Conservation (phyloP, 257 asterid species). For the Ocimum tenuiflorum region DNA sequence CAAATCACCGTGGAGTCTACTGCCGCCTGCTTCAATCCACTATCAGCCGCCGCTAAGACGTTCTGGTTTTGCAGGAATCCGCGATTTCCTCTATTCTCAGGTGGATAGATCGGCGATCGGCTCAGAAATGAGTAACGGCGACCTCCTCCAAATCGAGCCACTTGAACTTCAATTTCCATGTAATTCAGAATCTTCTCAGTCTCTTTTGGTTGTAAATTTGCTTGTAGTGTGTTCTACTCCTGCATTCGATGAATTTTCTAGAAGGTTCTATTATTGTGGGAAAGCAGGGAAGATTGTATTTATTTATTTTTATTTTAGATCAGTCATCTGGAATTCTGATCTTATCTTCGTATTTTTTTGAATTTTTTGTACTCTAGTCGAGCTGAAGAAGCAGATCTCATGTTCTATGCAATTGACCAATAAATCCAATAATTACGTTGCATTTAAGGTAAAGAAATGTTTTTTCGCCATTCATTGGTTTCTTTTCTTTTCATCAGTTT, state of each 20-base stretch:
- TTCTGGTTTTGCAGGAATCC: conserved; percentile 6
- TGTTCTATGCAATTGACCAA: conserved; percentile 42
- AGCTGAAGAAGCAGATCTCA: conserved; percentile 80
- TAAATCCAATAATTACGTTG: conserved; percentile 55
- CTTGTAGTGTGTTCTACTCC: not conserved
- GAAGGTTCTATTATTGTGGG: conserved; percentile 11
- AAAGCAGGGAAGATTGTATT: conserved; percentile 12
- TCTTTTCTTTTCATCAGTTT: not conserved
- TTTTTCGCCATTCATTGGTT: not conserved
- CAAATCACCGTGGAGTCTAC: conserved; percentile 3
- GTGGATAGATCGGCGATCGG: conserved; percentile 32
- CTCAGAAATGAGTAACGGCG: conserved; percentile 43
- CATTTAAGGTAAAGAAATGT: conserved; percentile 54
- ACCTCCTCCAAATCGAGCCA: conserved; percentile 49
- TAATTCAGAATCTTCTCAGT: conserved; percentile 14
- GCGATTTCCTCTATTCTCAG: conserved; percentile 12
- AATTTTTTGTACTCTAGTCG: conserved; percentile 31
- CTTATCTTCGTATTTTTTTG: conserved; percentile 5
- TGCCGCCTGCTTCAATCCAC: not conserved
- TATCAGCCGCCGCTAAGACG: conserved; percentile 14
- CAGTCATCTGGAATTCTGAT: conserved; percentile 11
- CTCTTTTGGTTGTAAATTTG: too few relatives aligned
- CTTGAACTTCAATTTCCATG: conserved; percentile 53
- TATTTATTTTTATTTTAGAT: conserved; percentile 29
- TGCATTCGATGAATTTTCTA: conserved; percentile 13